Base-by-base conservation (phyloP, 2,329 filamentous ascomycete genomes). In the Penicillium sp. region DNA sequence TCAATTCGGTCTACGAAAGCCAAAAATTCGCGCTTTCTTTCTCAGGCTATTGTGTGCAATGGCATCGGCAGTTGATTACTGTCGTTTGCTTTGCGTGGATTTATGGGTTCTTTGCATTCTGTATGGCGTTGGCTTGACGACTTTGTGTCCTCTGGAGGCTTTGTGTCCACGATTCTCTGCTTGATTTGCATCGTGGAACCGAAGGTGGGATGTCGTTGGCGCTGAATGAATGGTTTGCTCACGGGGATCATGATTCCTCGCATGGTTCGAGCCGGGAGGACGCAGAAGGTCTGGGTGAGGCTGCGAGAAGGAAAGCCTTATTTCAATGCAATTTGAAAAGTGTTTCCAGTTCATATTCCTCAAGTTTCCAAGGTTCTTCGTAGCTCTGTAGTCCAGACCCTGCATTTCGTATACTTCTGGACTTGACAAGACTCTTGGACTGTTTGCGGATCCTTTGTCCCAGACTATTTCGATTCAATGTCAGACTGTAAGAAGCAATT, bases 101-200 rank as follows among this genome's bases (percentile, higher is more conserved):
- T 49, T 47, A 39, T 55, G 63, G 60, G 60, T 70, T 70, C 56
- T 64, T 72, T 72, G 70, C 70, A 73, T 73, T 73, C 60, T 67
- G 63, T 71, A 65, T 70, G 71, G 70, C 71, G 71, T 73, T 73
- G 67, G 67, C 69, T 70, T 69, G 67, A 70, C 65, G 65, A 61
- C 59, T 56, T 62, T 63, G 58, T 56, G 49, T 69, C 65, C 65
- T 70, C 64, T 63, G 64, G 65, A 63, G 65, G 62, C 58, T 62
- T 57, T 56, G 62, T 62, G 60, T 63, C 59, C 41, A 42, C 21
- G 36, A 18, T 39, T 64, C 59, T 64, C 56, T 57, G 60, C 38
- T 61, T 57, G 55, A 48, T 42, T 54, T 60, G 52, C 53, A 52
- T 64, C 58, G 67, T 65, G 67, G 68, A 72, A 65, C 68, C 65